Evolutionary conservation across 2,329 filamentous ascomycete genomes (phyloP), one percentile per base, ranked within the genome.

Genomic region (Trichoderma koningii): DNA sequence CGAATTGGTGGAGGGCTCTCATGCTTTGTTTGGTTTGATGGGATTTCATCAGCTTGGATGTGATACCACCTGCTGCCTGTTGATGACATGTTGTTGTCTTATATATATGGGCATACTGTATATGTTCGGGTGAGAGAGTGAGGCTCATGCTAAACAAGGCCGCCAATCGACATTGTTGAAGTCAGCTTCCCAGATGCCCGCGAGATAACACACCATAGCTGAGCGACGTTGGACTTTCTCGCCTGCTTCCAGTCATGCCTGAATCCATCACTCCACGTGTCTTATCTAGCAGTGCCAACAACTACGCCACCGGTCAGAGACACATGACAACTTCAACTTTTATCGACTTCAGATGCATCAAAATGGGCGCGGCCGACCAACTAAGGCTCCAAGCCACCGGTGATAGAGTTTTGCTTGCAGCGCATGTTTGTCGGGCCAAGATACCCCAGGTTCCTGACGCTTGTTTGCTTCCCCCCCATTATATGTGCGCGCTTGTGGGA

Each of bases 331-430:
- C 26, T 23, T 21, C 55, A n/a, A 55, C 14, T 38, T 45, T 28
- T 7, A 41, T 26, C 44, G 30, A 23, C 21, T 28, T 12, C 44
- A n/a, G 7, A 14, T 19, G 10, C 47, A 59, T 38, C 44, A 59
- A 26, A 59, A 44, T 59, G 48, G 44, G 26, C 15, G 55, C 55
- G 23, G 15, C 41, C 28, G 44, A 38, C 28, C 9, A 34, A 12
- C 7, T 59, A 30, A 26, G 19, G 26, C 38, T 59, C 14, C 55
- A 59, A 59, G 55, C 42, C 30, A 59, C 28, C 44, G 5, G 19
- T 19, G 28, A 48, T 59, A 48, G 48, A 34, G 48, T 45, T 59
- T 59, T 59, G 14, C 14, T 6, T 48, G 50, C 44, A 26, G 55
- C 41, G 51, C 51, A 53, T 52, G 30, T 34, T 34, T 52, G 48